Conservation (phyloP, 1,139 yeast genomes). For the Sugiyamaella japonica region DNA sequence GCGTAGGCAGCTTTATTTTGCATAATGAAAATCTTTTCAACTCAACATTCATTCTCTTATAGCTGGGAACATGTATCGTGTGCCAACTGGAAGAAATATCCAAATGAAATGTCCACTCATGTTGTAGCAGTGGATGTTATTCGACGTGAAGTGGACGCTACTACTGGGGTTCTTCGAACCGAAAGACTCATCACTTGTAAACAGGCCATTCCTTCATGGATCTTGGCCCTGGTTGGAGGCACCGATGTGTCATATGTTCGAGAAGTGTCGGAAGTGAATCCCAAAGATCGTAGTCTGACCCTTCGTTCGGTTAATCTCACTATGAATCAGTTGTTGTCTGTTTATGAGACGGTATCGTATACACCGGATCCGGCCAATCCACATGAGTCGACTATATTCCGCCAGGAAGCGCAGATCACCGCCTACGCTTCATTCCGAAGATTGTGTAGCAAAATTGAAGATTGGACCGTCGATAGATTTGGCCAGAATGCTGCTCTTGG, state of each 20-base stretch:
- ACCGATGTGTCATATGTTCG: slow-evolving; percentile 75
- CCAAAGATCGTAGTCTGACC: slow-evolving; percentile 59
- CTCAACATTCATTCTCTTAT: slow-evolving; percentile 68
- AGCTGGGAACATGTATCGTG: slow-evolving; percentile 95
- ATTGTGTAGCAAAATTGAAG: slow-evolving; percentile 81
- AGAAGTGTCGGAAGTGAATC: slow-evolving; percentile 84
- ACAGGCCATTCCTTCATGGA: slow-evolving; percentile 86
- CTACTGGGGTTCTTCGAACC: slow-evolving; percentile 61
- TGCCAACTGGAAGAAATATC: slow-evolving; percentile 96
- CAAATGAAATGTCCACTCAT: slow-evolving; percentile 87
- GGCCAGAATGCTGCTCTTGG: slow-evolving; percentile 85
- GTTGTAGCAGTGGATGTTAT: slow-evolving; percentile 94
- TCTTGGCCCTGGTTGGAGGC: slow-evolving; percentile 71
- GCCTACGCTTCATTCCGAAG: slow-evolving; percentile 73
- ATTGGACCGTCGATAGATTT: slow-evolving; percentile 88
- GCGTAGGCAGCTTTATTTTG: not conserved
- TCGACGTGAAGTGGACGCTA: slow-evolving; percentile 62
- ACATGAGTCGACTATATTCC: slow-evolving; percentile 56
- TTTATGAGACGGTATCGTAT: slow-evolving; percentile 82
- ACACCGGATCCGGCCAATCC: slow-evolving; percentile 62
- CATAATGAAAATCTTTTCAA: slow-evolving; percentile 73
- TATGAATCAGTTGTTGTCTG: slow-evolving; percentile 71
- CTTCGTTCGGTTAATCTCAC: slow-evolving; percentile 88
- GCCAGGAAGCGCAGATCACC: slow-evolving; percentile 83
- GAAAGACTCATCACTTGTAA: slow-evolving; percentile 89